These are phyloP conservation scores for Monosporascus sp. DNA, from an alignment of 2,329 filamentous ascomycete genomes.

Conservation along the genomic window DNA sequence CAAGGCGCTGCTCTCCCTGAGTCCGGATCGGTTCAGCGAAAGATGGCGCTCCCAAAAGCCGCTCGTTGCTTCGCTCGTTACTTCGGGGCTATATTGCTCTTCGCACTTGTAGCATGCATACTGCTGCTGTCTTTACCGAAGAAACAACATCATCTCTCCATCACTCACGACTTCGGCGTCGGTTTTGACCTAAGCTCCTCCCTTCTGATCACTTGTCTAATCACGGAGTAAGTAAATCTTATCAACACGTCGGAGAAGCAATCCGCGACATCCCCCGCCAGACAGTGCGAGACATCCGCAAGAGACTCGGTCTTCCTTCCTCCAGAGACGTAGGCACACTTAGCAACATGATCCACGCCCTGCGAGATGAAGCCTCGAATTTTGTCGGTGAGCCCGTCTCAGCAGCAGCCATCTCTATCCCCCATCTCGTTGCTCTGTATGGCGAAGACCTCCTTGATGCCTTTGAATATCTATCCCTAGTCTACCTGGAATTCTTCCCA, in stretches of 20 bases:
- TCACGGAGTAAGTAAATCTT: conserved; percentile 3
- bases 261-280: conserved; percentile 3
- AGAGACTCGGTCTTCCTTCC: conserved; percentile 6
- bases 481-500: conserved; percentile 6
- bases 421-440: conserved; percentile 10
- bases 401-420: conserved; percentile 9
- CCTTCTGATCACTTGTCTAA: conserved; percentile 3
- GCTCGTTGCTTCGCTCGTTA: background rate
- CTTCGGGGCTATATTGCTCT: conserved; percentile 3
- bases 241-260: conserved; percentile 2
- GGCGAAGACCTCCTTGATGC: conserved; percentile 8
- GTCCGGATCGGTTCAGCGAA: background rate
- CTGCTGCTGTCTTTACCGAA: conserved; percentile 3
- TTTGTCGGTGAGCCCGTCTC: conserved; percentile 9
- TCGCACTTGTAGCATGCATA: conserved; percentile 2
- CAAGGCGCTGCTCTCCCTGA: background rate
- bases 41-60: conserved; percentile 3
- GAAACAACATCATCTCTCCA: conserved; percentile 3
- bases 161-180: conserved; percentile 11
- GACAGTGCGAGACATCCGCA: conserved; percentile 1
- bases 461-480: conserved; percentile 8
- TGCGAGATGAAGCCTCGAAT: conserved; percentile 3
- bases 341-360: conserved; percentile 9
- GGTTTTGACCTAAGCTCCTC: conserved; percentile 9
- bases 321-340: conserved; percentile 10